Conservation (phyloP, 805 yeast species). For the Yarrowia deformans region DNA sequence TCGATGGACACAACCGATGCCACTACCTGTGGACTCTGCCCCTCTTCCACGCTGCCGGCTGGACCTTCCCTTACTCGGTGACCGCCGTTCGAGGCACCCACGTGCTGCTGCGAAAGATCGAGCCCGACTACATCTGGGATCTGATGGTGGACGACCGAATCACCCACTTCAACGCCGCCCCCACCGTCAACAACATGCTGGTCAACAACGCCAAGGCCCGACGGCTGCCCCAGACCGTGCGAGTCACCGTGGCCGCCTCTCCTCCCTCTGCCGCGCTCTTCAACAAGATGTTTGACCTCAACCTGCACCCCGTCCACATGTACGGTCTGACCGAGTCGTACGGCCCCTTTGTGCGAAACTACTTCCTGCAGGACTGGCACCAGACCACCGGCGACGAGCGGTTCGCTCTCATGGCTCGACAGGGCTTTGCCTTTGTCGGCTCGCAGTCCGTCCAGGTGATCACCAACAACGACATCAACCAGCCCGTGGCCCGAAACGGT, state of each 20-base stretch:
- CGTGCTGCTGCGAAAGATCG: slow-evolving; percentile 49
- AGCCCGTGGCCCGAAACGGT: slow-evolving; percentile 48
- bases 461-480: slow-evolving; percentile 28
- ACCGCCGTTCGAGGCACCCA: slow-evolving; percentile 53
- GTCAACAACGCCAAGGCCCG: slow-evolving; percentile 48
- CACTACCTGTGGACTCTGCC: slow-evolving; percentile 52
- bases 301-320: slow-evolving; percentile 50
- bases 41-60: slow-evolving; percentile 52
- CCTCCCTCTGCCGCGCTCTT: slow-evolving; percentile 51
- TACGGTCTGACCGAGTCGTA: slow-evolving; percentile 53
- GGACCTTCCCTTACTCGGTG: slow-evolving; percentile 52
- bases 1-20: slow-evolving; percentile 47
- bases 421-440: slow-evolving; percentile 50
- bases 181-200: slow-evolving; percentile 51
- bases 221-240: slow-evolving; percentile 45
- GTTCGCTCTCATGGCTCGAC: slow-evolving; percentile 48
- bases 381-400: slow-evolving; percentile 45
- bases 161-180: slow-evolving; percentile 52
- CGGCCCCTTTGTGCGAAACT: slow-evolving; percentile 50
- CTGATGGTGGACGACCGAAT: slow-evolving; percentile 45
- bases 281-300: slow-evolving; percentile 48
- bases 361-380: slow-evolving; percentile 49
- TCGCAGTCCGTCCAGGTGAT: slow-evolving; percentile 48
- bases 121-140: slow-evolving; percentile 50
- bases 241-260: slow-evolving; percentile 52